phyloP scores from a whole-genome alignment of 805 yeast genomes.

The Myxozyma lipomycoides region DNA sequence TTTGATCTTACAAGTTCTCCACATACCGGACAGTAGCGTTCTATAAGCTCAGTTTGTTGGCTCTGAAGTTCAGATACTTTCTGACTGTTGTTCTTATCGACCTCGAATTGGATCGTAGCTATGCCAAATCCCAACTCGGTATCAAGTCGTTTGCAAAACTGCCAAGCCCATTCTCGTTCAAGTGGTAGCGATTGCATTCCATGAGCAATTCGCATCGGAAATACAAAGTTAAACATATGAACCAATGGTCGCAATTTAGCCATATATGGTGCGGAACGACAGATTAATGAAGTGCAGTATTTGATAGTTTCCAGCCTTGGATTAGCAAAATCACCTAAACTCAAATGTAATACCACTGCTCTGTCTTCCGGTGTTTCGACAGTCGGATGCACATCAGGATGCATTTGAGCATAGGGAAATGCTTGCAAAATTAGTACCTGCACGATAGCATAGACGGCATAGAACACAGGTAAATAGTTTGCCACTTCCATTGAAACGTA shows the following conservation, averaged over 20 bases:
- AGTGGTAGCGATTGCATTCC: background rate
- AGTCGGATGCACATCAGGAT: background rate
- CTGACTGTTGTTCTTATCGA: background rate
- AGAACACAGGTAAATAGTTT: constrained; percentile 1
- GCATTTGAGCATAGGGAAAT: background rate
- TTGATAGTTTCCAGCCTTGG: background rate
- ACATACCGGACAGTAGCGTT: background rate
- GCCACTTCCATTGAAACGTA: background rate
- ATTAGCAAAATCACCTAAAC: background rate
- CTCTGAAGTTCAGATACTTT: background rate
- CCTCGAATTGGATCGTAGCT: background rate
- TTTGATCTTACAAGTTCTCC: background rate
- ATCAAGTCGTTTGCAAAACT: background rate
- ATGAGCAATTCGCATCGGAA: background rate
- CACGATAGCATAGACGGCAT: background rate
- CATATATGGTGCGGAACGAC: constrained; percentile 1
- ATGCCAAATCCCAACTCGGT: background rate
- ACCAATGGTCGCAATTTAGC: background rate
- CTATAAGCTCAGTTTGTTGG: background rate
- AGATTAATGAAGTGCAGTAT: background rate
- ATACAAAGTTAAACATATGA: background rate
- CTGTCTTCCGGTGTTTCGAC: background rate
- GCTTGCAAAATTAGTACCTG: background rate
- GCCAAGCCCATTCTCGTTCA: constrained; percentile 1
- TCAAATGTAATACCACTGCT: too few relatives aligned